Conservation (phyloP, 441 rosid species). For the Populus hybrid region DNA sequence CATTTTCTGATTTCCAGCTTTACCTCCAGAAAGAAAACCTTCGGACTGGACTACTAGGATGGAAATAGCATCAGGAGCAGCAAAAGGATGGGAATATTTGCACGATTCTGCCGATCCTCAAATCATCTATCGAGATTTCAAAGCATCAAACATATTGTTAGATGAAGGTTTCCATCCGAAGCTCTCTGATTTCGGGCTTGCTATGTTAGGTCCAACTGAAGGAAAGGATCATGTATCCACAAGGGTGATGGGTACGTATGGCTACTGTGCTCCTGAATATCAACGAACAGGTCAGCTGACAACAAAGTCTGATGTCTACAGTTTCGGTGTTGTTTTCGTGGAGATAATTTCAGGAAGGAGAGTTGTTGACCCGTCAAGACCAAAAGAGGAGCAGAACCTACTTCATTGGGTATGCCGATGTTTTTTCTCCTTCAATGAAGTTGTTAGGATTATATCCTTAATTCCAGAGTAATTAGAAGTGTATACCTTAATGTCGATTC, state of each 20-base stretch:
- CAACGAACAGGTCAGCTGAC: slow-evolving; percentile 57
- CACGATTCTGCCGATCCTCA: slow-evolving; percentile 54
- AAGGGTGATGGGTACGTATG: slow-evolving; percentile 65
- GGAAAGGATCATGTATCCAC: slow-evolving; percentile 62
- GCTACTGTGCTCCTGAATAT: slow-evolving; percentile 79
- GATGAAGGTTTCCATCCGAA: slow-evolving; percentile 66
- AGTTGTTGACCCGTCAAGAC: slow-evolving; percentile 44
- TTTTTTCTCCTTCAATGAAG: too few species aligned
- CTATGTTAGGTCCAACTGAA: slow-evolving; percentile 69
- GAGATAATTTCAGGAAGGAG: slow-evolving; percentile 26
- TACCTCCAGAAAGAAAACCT: slow-evolving; percentile 23
- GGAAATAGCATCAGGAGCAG: slow-evolving; percentile 60
- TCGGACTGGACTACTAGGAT: slow-evolving; percentile 61
- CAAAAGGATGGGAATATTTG: slow-evolving; percentile 59
- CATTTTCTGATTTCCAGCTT: slow-evolving; percentile 24
- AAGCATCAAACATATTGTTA: slow-evolving; percentile 65
- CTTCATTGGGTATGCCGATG: slow-evolving; percentile 48
- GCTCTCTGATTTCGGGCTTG: slow-evolving; percentile 78
- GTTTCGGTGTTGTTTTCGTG: slow-evolving; percentile 68
- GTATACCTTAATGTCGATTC: background rate
- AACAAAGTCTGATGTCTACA: slow-evolving; percentile 63
- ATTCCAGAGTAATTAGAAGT: too few species aligned
- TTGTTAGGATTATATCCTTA: too few species aligned
- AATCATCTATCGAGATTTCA: slow-evolving; percentile 74
- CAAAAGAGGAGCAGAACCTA: slow-evolving; percentile 49